Base-by-base conservation (phyloP, 129 eudicot species). In the Calendula officinalis region DNA sequence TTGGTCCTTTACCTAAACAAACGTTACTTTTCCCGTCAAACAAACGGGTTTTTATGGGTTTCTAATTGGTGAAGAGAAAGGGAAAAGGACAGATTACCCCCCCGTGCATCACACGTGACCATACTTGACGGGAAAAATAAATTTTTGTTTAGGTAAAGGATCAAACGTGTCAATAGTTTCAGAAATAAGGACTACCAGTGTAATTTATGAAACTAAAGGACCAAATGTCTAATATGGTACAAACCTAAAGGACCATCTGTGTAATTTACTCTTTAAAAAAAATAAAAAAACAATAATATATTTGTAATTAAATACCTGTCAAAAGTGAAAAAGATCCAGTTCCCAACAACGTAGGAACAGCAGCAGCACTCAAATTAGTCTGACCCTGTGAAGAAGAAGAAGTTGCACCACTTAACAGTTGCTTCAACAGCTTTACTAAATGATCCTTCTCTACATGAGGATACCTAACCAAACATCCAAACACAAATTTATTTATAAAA, bases 391-490 rank as follows among this genome's bases (percentile, higher is more conserved):
- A 68, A 33, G 83, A 64, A 40, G 81, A 66, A 55, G 74, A 71
- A 35, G 82, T 72, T 56, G 84, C 80, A 38, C 85, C 75, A 69
- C 75, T 76, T 36, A 91, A 44, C 46, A 88, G 71, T 68, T 85
- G 86, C 83, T 91, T 88, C 78, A 91, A 79, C 68, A 91, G 96
- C 96, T 83, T 91, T 63, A 91, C 88, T 77, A 91, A 73, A 78
- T 91, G 96, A 85, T 85, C 96, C 75, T 78, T 91, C 81, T 75
- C 91, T 59, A 91, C 70, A 57, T 82, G 91, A 36, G 95, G 86
- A 79, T 87, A 82, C 95, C 98, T 91, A 69, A 30, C n/a, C n/a
- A n/a, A n/a, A n/a, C n/a, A n/a, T n/a, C n/a, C 34, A 68, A 44
- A 63, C 56, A 77, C 12, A 78, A 70, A 62, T 53, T 32, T 27